A percentile compares a stretch with the other conserved stretches of the same genome.
Conservation (phyloP, 306 rosid genomes). For the Rubus idaeus region DNA sequence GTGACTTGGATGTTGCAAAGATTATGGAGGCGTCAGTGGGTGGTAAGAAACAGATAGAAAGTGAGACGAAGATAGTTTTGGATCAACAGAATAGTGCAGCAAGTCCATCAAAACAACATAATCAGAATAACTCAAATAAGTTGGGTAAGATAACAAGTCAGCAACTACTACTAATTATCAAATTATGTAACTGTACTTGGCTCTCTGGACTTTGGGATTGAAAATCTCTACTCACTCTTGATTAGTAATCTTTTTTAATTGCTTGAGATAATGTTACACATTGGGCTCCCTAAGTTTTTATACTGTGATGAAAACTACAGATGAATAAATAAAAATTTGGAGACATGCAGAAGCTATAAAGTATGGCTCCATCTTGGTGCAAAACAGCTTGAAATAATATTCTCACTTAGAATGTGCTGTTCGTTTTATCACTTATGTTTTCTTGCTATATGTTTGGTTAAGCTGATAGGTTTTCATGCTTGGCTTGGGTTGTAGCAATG, state of each 20-base stretch:
- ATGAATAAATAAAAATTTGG: neutral
- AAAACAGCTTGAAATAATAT: neutral
- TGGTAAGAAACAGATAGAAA: conserved; percentile 71
- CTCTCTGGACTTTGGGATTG: neutral
- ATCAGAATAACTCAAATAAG: conserved; percentile 36
- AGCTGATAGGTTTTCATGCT: neutral
- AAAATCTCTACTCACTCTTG: neutral
- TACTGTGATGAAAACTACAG: neutral
- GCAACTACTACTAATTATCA: neutral
- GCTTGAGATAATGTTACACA: neutral
- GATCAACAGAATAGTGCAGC: conserved; percentile 32
- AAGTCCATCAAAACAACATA: conserved; percentile 30
- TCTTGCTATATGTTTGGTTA: neutral
- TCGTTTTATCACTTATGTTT: neutral
- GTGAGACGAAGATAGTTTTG: conserved; percentile 53
- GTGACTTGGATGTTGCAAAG: conserved; percentile 68
- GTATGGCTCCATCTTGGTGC: neutral
- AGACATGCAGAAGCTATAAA: neutral
- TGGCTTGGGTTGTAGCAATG: neutral
- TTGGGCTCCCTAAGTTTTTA: neutral
- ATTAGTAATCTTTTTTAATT: neutral
- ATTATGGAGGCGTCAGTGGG: conserved; percentile 48
- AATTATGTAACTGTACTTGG: neutral
- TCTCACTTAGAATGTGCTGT: neutral
- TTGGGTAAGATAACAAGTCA: conserved; percentile 44